Evolutionary conservation across 2,329 filamentous ascomycete species (phyloP), one percentile per base, ranked within the genome.

Genomic region (Calonectria henricotiae): DNA sequence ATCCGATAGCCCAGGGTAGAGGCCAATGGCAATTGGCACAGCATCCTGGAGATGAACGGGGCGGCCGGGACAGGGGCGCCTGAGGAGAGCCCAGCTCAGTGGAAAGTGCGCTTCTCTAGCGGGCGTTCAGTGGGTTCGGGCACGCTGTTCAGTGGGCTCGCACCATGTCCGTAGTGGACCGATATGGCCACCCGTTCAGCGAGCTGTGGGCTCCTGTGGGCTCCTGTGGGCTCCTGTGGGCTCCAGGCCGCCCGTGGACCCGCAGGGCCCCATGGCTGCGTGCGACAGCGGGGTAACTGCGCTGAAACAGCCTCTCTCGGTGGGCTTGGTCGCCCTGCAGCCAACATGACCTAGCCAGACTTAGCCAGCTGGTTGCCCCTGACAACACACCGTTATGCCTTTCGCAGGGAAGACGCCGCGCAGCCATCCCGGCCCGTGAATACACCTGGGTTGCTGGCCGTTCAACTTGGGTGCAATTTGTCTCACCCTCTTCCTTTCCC

Each of bases 261-360:
- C 55, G 65, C 67, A 32, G 69, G 71, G 11, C 43, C 67, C 68
- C 71, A 54, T 70, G 60, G 73, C 65, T 67, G 75, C 61, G 70
- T 68, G 68, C 75, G 71, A 71, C 74, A 76, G 76, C 76, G 76
- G 76, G 76, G 76, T 77, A 78, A 54, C 46, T 15, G 58, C 64
- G 62, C 63, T 77, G 72, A 76, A 78, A 78, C 76, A 70, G 61
- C 63, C 27, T 30, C 70, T 61, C 62, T 62, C 66, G 69, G 73
- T 69, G 74, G 70, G 74, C 71, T 70, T 73, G 71, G 61, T 44
- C 35, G 51, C 67, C 55, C 62, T 67, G 68, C 73, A 75, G 71
- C 71, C 60, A 75, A 69, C 27, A 30, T 30, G 27, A 30, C 27
- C 27, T 30, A 30, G 27, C 27, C 27, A 30, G 27, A 30, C 27